Conservation (phyloP, 1,139 yeast genomes). For the Chernovozyma sophiae-reginae region DNA sequence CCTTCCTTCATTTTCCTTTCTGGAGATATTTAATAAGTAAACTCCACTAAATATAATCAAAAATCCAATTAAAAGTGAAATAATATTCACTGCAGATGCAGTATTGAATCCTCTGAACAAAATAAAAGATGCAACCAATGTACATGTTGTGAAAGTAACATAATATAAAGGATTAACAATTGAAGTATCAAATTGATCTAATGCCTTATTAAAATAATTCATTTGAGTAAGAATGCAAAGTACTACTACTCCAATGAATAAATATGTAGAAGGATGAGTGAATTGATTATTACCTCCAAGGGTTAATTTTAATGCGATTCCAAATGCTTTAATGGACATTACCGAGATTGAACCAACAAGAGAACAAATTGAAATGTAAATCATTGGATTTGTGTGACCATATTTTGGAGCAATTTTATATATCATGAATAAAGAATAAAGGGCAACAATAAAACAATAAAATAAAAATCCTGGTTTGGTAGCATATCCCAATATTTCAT, state of each 20-base stretch:
- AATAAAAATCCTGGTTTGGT: slow-evolving; percentile 73
- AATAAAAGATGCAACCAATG: slow-evolving; percentile 81
- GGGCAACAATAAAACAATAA: slow-evolving; percentile 58
- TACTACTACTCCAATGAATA: slow-evolving; percentile 74
- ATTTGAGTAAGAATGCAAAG: slow-evolving; percentile 85
- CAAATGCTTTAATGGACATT: slow-evolving; percentile 91
- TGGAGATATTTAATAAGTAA: slow-evolving; percentile 72
- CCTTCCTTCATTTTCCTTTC: slow-evolving; percentile 58
- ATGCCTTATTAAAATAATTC: slow-evolving; percentile 91
- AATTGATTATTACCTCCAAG: slow-evolving; percentile 88
- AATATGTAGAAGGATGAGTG: slow-evolving; percentile 77
- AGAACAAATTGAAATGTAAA: slow-evolving; percentile 85
- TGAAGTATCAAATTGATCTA: slow-evolving; percentile 90
- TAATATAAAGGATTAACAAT: slow-evolving; percentile 89
- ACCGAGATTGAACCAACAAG: slow-evolving; percentile 89
- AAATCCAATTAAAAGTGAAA: slow-evolving; percentile 84
- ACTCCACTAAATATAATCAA: slow-evolving; percentile 86
- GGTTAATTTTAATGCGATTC: slow-evolving; percentile 84
- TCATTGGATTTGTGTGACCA: slow-evolving; percentile 83
- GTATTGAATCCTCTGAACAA: slow-evolving; percentile 87
- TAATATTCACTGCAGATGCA: slow-evolving; percentile 71
- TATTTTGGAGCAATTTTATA: slow-evolving; percentile 78
- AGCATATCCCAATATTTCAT: slow-evolving; percentile 80
- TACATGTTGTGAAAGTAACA: slow-evolving; percentile 88
- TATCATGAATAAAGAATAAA: slow-evolving; percentile 73